A percentile compares a stretch with the other conserved stretches of the same genome.
Evolutionary conservation across 345 rosid genomes (phyloP).

Genomic region (Populus nigra): DNA sequence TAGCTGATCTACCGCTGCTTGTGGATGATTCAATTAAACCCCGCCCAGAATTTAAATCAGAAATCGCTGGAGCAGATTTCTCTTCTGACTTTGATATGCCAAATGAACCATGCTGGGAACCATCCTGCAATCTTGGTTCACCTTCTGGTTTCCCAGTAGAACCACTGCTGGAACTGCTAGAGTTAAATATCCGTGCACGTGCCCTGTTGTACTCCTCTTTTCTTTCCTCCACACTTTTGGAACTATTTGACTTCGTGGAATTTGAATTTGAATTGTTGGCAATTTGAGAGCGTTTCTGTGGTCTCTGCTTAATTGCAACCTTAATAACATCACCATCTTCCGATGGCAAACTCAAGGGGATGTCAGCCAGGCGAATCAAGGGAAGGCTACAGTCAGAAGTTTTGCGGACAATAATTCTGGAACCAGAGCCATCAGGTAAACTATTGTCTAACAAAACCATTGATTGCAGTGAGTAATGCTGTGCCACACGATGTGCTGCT

Average conservation of each 20-base stretch:
- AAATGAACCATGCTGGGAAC: constrained; percentile 32
- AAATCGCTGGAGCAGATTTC: constrained; percentile 38
- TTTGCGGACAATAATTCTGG: constrained; percentile 66
- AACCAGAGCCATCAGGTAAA: constrained; percentile 63
- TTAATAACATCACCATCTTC: constrained; percentile 49
- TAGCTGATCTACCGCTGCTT: constrained; percentile 47
- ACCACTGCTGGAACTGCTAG: constrained; percentile 36
- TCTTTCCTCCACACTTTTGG: constrained; percentile 79
- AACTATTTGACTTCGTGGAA: constrained; percentile 43
- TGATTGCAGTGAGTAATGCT: constrained; percentile 73
- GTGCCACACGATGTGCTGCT: constrained; percentile 89
- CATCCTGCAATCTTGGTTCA: constrained; percentile 49
- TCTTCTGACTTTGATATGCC: constrained; percentile 47
- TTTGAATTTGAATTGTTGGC: constrained; percentile 34
- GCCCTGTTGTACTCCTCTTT: constrained; percentile 80
- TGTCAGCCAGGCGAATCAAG: constrained; percentile 62
- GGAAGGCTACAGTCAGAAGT: constrained; percentile 62
- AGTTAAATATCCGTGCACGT: constrained; percentile 72
- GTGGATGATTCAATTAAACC: constrained; percentile 50
- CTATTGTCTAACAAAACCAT: constrained; percentile 71
- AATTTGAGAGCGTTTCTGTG: constrained; percentile 46
- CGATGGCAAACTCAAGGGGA: constrained; percentile 64
- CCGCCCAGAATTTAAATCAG: constrained; percentile 43
- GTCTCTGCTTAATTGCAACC: constrained; percentile 80
- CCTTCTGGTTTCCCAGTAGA: constrained; percentile 40